A percentile compares a stretch with the other conserved stretches of the same genome.
Evolutionary conservation across 192 early-diverging fungal genomes (phyloP).

Genomic region (Coemansia sp.): DNA sequence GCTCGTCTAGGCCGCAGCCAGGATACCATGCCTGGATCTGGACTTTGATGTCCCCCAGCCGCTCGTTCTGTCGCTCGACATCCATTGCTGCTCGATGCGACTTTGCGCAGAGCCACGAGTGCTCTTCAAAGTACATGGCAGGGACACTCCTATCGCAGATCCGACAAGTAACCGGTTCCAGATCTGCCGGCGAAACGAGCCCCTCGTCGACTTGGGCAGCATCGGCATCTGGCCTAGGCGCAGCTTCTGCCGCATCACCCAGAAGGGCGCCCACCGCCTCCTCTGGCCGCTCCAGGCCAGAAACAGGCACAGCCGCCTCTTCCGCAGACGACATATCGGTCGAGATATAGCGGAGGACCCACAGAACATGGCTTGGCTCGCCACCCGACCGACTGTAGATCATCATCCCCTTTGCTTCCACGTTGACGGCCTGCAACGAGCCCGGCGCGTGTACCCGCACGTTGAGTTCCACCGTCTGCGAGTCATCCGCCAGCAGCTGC

Average conservation of each 20-base stretch:
- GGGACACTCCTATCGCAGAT: conserved; percentile 37
- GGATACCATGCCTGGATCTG: conserved; percentile 40
- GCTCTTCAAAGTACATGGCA: conserved; percentile 35
- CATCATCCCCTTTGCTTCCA: conserved; percentile 44
- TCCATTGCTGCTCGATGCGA: conserved; percentile 43
- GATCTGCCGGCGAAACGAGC: not conserved
- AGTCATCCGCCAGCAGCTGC: conserved; percentile 31
- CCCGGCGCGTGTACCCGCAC: conserved; percentile 14
- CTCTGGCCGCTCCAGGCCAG: no score
- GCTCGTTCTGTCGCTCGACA: conserved; percentile 37
- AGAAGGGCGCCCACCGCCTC: no score
- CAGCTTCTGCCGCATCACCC: not conserved
- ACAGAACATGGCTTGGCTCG: conserved; percentile 40
- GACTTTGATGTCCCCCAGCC: conserved; percentile 22
- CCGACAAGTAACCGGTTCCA: conserved; percentile 36
- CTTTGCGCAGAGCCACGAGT: conserved; percentile 41
- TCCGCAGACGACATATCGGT: not conserved
- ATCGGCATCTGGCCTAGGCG: not conserved
- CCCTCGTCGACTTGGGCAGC: not conserved
- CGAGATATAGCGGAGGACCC: conserved; percentile 30
- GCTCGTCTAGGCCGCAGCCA: conserved; percentile 17
- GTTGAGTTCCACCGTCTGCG: conserved; percentile 36
- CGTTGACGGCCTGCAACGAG: not conserved
- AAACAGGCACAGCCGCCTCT: not conserved
- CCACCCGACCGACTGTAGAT: conserved; percentile 17